Conservation (phyloP, 108 stramenopile genomes). For the Skeletonema potamos region DNA sequence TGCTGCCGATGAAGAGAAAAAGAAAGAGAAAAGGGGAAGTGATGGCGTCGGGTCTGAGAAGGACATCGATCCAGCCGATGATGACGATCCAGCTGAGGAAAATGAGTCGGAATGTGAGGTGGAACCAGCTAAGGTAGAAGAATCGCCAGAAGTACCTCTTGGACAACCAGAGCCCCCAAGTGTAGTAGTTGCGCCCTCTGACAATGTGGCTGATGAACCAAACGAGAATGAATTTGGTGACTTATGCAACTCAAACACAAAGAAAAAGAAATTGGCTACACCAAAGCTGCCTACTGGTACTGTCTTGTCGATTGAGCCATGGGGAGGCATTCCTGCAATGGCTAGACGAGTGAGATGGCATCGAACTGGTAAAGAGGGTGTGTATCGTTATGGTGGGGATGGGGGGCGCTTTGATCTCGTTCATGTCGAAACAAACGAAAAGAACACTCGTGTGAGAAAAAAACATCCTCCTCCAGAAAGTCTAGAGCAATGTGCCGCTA, state of each 20-base stretch:
- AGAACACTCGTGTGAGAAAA: constrained; percentile 67
- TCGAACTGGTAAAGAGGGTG: constrained; percentile 73
- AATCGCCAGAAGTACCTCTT: not conserved
- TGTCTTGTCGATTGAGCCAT: constrained; percentile 74
- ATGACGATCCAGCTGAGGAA: constrained; percentile 31
- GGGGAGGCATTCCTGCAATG: constrained; percentile 73
- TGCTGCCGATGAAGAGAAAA: constrained; percentile 20
- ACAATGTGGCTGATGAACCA: constrained; percentile 5
- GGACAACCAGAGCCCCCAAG: not conserved
- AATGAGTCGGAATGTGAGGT: constrained; percentile 4
- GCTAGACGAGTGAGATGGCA: constrained; percentile 80
- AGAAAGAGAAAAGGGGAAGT: constrained; percentile 13
- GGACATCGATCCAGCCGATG: constrained; percentile 31
- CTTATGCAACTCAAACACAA: constrained; percentile 20
- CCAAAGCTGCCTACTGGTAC: constrained; percentile 84
- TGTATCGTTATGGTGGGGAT: constrained; percentile 89
- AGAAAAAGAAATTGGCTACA: constrained; percentile 61
- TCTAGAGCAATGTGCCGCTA: constrained; percentile 72
- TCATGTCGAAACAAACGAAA: constrained; percentile 83
- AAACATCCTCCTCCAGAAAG: constrained; percentile 77
- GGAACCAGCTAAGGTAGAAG: constrained; percentile 2
- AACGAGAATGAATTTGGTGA: not conserved
- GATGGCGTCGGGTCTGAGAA: not conserved
- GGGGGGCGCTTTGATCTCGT: constrained; percentile 83
- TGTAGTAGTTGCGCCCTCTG: not conserved